A percentile compares a stretch with the other conserved stretches of the same genome.
These are phyloP conservation scores for Geotrichum macrosporum DNA, from an alignment of 1,139 yeast species.

Conservation along the genomic window DNA sequence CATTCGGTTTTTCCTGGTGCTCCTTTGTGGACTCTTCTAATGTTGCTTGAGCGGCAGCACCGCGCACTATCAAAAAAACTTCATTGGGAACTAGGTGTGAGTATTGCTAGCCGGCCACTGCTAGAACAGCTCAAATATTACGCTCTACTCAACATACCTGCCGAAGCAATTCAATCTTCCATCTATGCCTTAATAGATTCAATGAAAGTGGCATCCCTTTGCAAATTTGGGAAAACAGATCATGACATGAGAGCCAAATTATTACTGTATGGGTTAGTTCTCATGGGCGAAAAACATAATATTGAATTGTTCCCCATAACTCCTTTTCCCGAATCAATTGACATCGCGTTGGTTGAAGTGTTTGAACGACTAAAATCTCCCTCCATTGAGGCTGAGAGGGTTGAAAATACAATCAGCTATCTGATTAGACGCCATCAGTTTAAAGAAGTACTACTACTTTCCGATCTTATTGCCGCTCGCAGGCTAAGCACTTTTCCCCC, in stretches of 20 bases:
- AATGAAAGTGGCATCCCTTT: neutral
- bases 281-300: conserved; percentile 2
- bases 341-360: conserved; percentile 1
- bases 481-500: neutral
- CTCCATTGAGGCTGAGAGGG: neutral
- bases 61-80: neutral
- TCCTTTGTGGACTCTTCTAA: conserved; percentile 3
- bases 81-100: conserved; percentile 6
- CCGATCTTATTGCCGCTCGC: neutral
- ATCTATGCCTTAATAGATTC: conserved; percentile 12
- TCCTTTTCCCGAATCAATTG: neutral
- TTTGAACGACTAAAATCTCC: neutral
- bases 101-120: conserved; percentile 18
- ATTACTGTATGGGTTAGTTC: conserved; percentile 12
- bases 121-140: conserved; percentile 19
- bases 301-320: neutral
- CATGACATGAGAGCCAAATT: conserved; percentile 1
- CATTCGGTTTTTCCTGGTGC: conserved; percentile 1
- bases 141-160: conserved; percentile 12
- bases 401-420: conserved; percentile 1
- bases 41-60: neutral
- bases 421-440: conserved; percentile 8
- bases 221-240: neutral
- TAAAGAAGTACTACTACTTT: conserved; percentile 2
- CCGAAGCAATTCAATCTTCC: conserved; percentile 14